A percentile compares a stretch with the other conserved stretches of the same genome.
phyloP scores from a whole-genome alignment of 1,284 basidiomycete species.

The Hortiboletus rubellus region DNA sequence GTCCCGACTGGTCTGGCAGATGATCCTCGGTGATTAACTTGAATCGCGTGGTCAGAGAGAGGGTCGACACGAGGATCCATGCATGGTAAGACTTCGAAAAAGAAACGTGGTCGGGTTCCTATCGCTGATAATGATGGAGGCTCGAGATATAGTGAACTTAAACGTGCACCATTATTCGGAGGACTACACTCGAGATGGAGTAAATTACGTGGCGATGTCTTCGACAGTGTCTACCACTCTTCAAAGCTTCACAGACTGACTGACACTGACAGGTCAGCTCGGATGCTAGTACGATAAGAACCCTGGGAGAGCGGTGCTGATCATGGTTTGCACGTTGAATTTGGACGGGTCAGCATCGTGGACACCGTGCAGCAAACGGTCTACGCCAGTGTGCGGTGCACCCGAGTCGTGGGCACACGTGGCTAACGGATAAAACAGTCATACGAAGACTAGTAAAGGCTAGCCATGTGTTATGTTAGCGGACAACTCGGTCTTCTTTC shows the following conservation, averaged over 20 bases:
- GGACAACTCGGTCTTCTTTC: background rate
- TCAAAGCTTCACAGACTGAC: background rate
- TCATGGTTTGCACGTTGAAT: constrained; percentile 12
- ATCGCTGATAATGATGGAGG: constrained; percentile 5
- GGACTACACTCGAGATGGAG: no score
- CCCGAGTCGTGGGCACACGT: background rate
- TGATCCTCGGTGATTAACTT: constrained; percentile 29
- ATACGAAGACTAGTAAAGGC: background rate
- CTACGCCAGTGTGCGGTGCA: background rate
- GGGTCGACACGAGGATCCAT: constrained; percentile 24
- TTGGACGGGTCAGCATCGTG: constrained; percentile 8
- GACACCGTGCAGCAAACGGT: background rate
- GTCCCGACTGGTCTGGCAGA: constrained; percentile 20
- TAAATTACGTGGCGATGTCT: background rate
- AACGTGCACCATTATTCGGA: background rate
- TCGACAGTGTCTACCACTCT: background rate
- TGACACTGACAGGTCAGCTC: background rate
- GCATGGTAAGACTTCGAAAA: constrained; percentile 7
- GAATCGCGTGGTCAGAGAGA: constrained; percentile 3
- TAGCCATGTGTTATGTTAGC: background rate
- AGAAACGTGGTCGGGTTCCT: constrained; percentile 20
- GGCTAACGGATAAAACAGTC: background rate
- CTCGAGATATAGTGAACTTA: background rate
- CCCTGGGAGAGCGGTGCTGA: background rate
- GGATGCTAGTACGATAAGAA: background rate